Percentiles rank a stretch among this genome's conserved stretches.
Conservation (phyloP, 805 yeast species). For the Starmerella powellii region DNA sequence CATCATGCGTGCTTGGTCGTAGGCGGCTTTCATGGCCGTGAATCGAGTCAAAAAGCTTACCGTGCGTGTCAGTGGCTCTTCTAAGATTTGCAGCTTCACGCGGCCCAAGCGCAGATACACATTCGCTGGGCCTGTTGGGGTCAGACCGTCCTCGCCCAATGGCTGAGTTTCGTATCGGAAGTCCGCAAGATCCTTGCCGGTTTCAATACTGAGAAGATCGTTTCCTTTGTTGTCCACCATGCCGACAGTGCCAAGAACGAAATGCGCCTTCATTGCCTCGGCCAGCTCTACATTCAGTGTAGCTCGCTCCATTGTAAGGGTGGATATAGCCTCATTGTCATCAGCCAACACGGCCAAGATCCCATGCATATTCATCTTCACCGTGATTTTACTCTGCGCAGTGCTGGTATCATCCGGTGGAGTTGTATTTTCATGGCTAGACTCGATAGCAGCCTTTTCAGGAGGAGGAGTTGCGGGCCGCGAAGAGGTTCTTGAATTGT, state of each 20-base stretch:
- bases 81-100: constrained; percentile 40
- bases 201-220: constrained; percentile 59
- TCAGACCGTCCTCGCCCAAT: constrained; percentile 25
- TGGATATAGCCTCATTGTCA: constrained; percentile 70
- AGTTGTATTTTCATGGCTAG: not conserved
- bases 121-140: constrained; percentile 39
- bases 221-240: constrained; percentile 43
- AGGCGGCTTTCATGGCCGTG: constrained; percentile 74
- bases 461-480: not conserved
- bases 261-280: constrained; percentile 61
- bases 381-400: constrained; percentile 35
- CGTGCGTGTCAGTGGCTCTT: constrained; percentile 62
- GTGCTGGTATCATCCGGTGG: not conserved
- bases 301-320: constrained; percentile 64
- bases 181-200: constrained; percentile 71
- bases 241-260: constrained; percentile 62
- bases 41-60: constrained; percentile 59
- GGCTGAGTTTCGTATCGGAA: constrained; percentile 66
- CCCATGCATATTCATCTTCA: constrained; percentile 57
- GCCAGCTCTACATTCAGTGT: constrained; percentile 49
- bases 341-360: constrained; percentile 67
- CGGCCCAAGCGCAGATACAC: constrained; percentile 64
- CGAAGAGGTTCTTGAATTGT: not conserved
- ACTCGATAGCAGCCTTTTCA: not conserved
- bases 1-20: constrained; percentile 77